Evolutionary conservation across 23 red algal species (phyloP).

Genomic region (Pyropia haitanensis): DNA sequence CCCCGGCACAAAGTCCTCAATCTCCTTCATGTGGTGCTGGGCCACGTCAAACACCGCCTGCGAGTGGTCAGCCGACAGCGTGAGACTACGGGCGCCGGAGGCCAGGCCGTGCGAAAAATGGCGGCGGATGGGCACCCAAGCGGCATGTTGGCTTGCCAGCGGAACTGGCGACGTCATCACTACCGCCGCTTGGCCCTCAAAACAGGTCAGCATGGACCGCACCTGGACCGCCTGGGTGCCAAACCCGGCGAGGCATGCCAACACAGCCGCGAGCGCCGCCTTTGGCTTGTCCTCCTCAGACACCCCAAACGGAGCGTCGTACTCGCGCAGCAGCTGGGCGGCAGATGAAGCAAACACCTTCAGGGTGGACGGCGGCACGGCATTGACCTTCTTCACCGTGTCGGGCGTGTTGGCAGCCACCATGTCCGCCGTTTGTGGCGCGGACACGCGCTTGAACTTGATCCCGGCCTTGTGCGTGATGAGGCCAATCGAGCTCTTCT

Average conservation of each 20-base stretch:
- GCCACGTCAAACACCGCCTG: conserved; percentile 44
- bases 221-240: conserved; percentile 9
- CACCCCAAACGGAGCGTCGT: neutral
- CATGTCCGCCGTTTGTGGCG: conserved; percentile 48
- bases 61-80: conserved; percentile 20
- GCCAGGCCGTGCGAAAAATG: conserved; percentile 10
- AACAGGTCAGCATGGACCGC: conserved; percentile 42
- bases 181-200: conserved; percentile 30
- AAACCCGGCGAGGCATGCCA: conserved; percentile 59
- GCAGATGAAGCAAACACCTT: conserved; percentile 38
- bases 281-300: conserved; percentile 22
- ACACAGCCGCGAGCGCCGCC: conserved; percentile 27
- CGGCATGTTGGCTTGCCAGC: conserved; percentile 7
- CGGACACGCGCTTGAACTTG: conserved; percentile 46
- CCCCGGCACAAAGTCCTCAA: neutral
- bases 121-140: conserved; percentile 11
- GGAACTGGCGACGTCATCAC: conserved; percentile 1
- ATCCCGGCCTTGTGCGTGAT: conserved; percentile 64
- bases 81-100: neutral
- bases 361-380: conserved; percentile 32
- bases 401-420: conserved; percentile 22
- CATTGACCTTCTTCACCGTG: conserved; percentile 17
- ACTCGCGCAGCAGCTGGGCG: conserved; percentile 16
- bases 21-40: conserved; percentile 16
- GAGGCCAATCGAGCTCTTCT: conserved; percentile 43